Base-by-base conservation (phyloP, 805 yeast species). In the Yamadazyma sp. region DNA sequence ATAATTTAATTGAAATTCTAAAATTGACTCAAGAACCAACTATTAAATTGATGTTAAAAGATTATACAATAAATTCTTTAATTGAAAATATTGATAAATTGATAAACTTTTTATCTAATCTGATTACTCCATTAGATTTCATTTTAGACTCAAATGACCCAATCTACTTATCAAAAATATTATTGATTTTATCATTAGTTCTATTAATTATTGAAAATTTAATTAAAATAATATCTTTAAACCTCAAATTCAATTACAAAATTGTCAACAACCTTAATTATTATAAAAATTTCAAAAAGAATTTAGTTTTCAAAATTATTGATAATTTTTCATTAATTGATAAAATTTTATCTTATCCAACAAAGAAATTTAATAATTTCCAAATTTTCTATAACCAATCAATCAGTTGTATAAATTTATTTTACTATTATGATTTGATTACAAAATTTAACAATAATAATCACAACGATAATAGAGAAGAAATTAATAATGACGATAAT, bases 251-350 rank as follows among this genome's bases (percentile, higher is more conserved):
- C 63, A 73, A 36, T 62, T 82, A 2, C 62, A 29, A 29, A n/a
- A 24, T 29, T 9, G 81, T 83, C 35, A 65, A 63, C 12, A 62
- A 78, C 44, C 60, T 82, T 5, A 70, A 71, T 24, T 65, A 65
- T 3, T 75, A 71, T 45, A 71, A 75, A 32, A 49, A 50, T 29
- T 52, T 55, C 35, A 56, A 55, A 31, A 53, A 46, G 32, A 35
- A 48, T 11, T 40, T 55, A 24, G 53, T 58, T 33, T 46, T 49
- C 34, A 60, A 54, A 37, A 52, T 55, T 33, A 40, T 58, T 22
- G 68, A 61, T 32, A 49, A 53, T 19, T 47, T 48, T 24, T 48
- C 53, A 7, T 44, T 51, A 29, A 43, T 55, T 45, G 48, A 56
- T 24, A 51, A 46, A 40, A 39, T 45, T 19, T 42, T 51, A 31